Evolutionary conservation across 2,329 filamentous ascomycete genomes (phyloP).

Genomic region (Fusarium bulbicola): DNA sequence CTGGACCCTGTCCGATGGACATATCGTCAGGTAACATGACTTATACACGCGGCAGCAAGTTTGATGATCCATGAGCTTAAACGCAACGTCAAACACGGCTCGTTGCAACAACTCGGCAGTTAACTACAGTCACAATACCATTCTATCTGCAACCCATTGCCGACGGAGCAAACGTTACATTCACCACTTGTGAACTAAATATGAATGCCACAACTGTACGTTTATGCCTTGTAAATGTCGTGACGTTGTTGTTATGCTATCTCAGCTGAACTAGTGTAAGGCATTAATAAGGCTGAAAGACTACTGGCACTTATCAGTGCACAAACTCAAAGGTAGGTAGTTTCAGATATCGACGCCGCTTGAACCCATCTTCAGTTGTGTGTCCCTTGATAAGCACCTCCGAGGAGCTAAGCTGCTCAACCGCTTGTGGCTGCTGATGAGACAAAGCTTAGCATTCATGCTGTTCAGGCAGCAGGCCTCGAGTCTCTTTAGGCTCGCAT

Average conservation of each 20-base stretch:
- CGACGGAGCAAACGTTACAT: background rate
- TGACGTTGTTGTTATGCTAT: background rate
- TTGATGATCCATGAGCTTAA: slow-evolving; percentile 1
- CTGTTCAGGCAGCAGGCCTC: background rate
- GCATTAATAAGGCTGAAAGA: background rate
- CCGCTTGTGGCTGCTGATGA: background rate
- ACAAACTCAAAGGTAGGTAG: background rate
- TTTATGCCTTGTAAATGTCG: background rate
- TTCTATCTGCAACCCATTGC: too few species aligned
- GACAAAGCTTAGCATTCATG: background rate
- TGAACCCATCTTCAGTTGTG: background rate
- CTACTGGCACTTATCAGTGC: background rate
- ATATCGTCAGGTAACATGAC: background rate
- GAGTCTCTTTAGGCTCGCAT: background rate
- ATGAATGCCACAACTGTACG: background rate
- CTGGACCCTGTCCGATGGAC: background rate
- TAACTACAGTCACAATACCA: background rate
- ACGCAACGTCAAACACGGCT: background rate
- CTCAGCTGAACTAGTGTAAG: background rate
- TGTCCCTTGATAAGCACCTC: background rate
- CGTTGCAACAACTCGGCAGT: background rate
- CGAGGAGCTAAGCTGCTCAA: background rate
- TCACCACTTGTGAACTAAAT: background rate
- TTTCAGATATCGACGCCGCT: background rate
- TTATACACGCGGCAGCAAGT: background rate